A percentile compares a stretch with the other conserved stretches of the same genome.
Evolutionary conservation across 2,329 filamentous ascomycete species (phyloP).

Genomic region (Fusarium sp.): DNA sequence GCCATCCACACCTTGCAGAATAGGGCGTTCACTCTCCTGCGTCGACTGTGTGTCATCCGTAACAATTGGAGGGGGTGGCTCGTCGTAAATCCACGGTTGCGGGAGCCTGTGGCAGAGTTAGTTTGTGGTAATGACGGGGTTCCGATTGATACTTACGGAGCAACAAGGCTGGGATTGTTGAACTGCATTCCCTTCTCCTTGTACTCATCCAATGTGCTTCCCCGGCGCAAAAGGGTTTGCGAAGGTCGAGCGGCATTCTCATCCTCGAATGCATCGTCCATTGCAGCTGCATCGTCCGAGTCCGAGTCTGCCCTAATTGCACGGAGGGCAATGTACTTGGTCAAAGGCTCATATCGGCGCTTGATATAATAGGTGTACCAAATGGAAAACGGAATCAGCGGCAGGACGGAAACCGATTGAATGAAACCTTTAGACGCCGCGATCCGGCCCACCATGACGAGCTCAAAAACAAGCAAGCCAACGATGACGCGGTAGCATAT

Average conservation of each 20-base stretch:
- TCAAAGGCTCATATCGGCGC: constrained; percentile 85
- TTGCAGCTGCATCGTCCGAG: constrained; percentile 49
- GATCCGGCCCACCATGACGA: constrained; percentile 89
- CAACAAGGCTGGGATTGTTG: constrained; percentile 79
- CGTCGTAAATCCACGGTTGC: constrained; percentile 74
- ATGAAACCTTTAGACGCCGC: constrained; percentile 79
- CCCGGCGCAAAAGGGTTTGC: constrained; percentile 59
- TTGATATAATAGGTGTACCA: constrained; percentile 91
- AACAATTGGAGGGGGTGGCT: constrained; percentile 58
- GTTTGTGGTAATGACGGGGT: constrained; percentile 12
- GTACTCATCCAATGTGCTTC: constrained; percentile 77
- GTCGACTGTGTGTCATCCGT: constrained; percentile 45
- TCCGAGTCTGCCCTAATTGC: constrained; percentile 75
- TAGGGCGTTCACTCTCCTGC: constrained; percentile 40
- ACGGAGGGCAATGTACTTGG: constrained; percentile 89
- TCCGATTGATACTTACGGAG: constrained; percentile 64
- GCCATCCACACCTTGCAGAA: constrained; percentile 51
- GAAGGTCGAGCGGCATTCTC: constrained; percentile 53
- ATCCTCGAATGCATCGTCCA: constrained; percentile 54
- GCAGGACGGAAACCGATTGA: constrained; percentile 77
- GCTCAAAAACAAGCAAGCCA: constrained; percentile 87
- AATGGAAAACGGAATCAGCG: constrained; percentile 80
- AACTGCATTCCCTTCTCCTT: constrained; percentile 76
- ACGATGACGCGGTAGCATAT: constrained; percentile 92
- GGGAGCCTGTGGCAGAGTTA: constrained; percentile 63